Evolutionary conservation across 768 basidiomycete species (phyloP).

Genomic region (Phylloporus arenicola): DNA sequence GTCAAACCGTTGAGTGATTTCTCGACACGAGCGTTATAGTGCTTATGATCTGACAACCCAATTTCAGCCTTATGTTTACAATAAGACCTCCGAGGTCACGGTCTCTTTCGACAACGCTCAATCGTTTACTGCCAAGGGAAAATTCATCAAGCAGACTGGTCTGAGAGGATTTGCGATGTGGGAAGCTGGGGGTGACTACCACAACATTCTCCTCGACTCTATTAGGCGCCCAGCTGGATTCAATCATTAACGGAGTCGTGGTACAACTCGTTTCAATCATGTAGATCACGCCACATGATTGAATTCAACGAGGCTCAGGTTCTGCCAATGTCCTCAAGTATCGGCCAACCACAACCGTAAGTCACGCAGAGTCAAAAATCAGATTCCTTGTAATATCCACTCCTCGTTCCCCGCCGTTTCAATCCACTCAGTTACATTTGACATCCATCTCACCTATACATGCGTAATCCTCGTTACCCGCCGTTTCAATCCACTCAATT

Average conservation of each 20-base stretch:
- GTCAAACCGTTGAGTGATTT: constrained; percentile 54
- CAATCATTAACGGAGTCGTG: neutral
- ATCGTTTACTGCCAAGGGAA: constrained; percentile 56
- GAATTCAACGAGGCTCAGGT: neutral
- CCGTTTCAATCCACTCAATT: neutral
- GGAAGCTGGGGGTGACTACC: constrained; percentile 62
- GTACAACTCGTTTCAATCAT: neutral
- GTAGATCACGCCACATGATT: neutral
- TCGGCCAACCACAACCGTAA: neutral
- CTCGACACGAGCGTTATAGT: neutral
- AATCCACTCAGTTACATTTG: too few relatives aligned
- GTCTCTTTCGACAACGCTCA: constrained; percentile 57
- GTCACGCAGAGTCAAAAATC: neutral
- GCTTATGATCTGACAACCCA: neutral
- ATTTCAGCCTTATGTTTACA: constrained; percentile 59
- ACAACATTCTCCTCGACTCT: constrained; percentile 55
- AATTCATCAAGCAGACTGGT: constrained; percentile 46
- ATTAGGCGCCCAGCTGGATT: constrained; percentile 28
- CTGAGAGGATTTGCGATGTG: constrained; percentile 64
- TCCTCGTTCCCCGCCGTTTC: too few relatives aligned
- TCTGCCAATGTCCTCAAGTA: neutral
- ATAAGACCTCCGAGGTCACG: constrained; percentile 46
- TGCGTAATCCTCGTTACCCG: too few relatives aligned
- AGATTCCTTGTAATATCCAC: neutral
- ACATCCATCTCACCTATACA: too few relatives aligned